Conservation (phyloP, 179 eudicot genomes). For the Beta macrorhiza region DNA sequence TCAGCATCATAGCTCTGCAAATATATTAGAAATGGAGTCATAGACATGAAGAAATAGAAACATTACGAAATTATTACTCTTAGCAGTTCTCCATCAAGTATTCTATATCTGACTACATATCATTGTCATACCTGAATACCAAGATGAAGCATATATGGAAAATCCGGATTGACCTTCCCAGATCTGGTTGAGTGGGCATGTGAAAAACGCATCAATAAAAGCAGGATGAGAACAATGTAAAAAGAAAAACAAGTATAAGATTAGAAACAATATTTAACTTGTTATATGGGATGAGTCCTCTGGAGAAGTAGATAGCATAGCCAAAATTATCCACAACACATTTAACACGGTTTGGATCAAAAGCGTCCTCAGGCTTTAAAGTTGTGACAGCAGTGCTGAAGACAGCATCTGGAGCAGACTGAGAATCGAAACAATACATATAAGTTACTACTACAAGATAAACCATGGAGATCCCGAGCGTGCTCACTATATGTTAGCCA, state of each 20-base stretch:
- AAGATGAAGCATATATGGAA: conserved; percentile 86
- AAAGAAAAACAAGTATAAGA: not conserved
- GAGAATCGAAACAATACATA: conserved; percentile 16
- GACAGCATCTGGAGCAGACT: conserved; percentile 92
- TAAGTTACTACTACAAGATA: not conserved
- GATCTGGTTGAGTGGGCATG: conserved; percentile 48
- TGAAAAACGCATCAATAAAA: not conserved
- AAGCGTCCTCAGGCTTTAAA: conserved; percentile 81
- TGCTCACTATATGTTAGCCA: no score
- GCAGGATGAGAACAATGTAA: not conserved
- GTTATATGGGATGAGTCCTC: conserved; percentile 89
- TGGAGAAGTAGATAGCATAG: conserved; percentile 88
- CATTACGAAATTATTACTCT: not conserved
- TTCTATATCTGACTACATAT: not conserved
- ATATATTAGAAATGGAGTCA: conserved; percentile 21
- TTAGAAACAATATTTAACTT: conserved; percentile 47
- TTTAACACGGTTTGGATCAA: conserved; percentile 91
- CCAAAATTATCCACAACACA: conserved; percentile 82
- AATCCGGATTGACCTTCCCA: conserved; percentile 72
- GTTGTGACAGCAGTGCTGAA: conserved; percentile 96
- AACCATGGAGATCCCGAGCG: not conserved
- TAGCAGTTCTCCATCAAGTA: not conserved
- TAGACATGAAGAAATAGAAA: not conserved
- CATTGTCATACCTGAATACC: conserved; percentile 76
- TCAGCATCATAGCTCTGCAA: conserved; percentile 77